phyloP scores from a whole-genome alignment of 176 grass and related monocot genomes.

The Dendrocalamus sinicus region DNA sequence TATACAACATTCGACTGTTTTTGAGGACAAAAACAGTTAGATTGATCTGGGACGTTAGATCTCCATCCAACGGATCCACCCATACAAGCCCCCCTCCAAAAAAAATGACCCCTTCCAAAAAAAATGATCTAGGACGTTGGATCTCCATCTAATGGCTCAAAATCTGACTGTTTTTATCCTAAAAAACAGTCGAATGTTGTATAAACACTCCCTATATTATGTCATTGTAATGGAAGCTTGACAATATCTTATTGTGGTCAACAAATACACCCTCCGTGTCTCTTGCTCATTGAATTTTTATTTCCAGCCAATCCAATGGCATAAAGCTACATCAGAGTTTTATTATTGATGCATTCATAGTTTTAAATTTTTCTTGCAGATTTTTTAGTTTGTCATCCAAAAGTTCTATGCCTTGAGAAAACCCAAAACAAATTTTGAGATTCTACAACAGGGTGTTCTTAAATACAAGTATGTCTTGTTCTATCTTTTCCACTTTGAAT shows the following conservation, averaged over 20 bases:
- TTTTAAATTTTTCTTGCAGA: constrained; percentile 66
- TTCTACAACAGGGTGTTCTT: constrained; percentile 93
- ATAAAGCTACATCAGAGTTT: constrained; percentile 24
- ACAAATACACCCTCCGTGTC: not conserved
- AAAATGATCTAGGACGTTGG: no score
- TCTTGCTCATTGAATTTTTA: constrained; percentile 20
- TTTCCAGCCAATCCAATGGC: constrained; percentile 6
- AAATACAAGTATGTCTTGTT: constrained; percentile 86
- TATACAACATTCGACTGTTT: no score
- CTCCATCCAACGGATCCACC: no score
- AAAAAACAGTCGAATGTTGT: no score
- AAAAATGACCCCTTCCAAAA: no score
- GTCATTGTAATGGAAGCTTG: constrained; percentile 14
- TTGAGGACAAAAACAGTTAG: no score
- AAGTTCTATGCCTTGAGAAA: constrained; percentile 98
- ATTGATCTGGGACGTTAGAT: no score
- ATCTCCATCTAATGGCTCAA: no score
- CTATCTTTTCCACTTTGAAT: constrained; percentile 16
- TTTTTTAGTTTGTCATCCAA: constrained; percentile 93
- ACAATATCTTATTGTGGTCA: constrained; percentile 5
- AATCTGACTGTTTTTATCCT: no score
- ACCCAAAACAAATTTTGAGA: constrained; percentile 99
- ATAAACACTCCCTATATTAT: no score
- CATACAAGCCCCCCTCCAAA: no score
- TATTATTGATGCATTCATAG: constrained; percentile 38